Base-by-base conservation (phyloP, 148 eudicot species). In the Silene uniflora region DNA sequence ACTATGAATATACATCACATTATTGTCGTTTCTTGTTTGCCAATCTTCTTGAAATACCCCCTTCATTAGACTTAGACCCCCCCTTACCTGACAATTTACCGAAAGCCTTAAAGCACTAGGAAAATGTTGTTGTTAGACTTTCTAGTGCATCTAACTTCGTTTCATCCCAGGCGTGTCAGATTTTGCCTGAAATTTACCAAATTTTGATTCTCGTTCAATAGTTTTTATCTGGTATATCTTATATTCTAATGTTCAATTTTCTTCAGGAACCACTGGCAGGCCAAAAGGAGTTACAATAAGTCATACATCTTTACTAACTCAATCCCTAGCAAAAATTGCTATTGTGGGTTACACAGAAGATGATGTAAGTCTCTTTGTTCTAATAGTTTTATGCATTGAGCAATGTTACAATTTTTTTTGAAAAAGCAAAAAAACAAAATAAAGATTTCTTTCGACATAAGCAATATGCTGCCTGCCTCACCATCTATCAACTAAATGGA, bases 261-360 rank as follows among this genome's bases (percentile, higher is more conserved):
- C 39, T 5, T 22, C 79, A 91, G 97, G 97, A 81, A 90, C 94
- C 47, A 90, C 98, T 6, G 99, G 99, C 73, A 89, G 75, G 85
- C 99, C 97, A 54, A 95, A 92, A 83, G 99, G 97, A 74, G 99
- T 87, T 58, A 75, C 86, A 16, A 79, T 95, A 78, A 91, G 87
- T 80, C 99, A 95, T 79, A 83, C 88, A 1, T 88, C 99, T 62
- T 83, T 95, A 75, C 39, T 92, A 22, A 81, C 88, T 58, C 99
- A 95, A 80, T 95, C 99, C 71, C 87, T 95, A 4, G 97, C 97
- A 21, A 95, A 95, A 78, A 73, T 92, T 69, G 91, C 92, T 46
- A 61, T 84, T 83, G 94, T 92, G 81, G 86, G 90, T 54, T 95
- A 95, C 54, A 47, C 80, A 54, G 90, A 89, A 77, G 80, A 89